These are phyloP conservation scores for Pythium utonaiense DNA, from an alignment of 352 stramenopile species.

Conservation along the genomic window DNA sequence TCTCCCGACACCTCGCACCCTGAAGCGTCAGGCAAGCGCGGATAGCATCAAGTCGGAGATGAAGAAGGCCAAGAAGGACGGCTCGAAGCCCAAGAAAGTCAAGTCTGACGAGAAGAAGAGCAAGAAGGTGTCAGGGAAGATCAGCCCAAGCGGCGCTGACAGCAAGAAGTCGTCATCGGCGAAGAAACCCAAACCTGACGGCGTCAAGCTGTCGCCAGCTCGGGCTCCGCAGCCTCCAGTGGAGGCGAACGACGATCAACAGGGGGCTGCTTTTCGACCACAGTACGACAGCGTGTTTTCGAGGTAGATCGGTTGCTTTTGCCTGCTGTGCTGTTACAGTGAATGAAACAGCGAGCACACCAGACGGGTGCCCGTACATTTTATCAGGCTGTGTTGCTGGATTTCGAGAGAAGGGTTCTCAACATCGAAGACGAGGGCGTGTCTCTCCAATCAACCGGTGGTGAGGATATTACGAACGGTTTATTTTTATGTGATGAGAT, in stretches of 20 bases:
- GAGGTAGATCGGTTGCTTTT: slow-evolving; percentile 22
- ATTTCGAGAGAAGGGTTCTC: too few species aligned
- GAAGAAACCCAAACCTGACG: slow-evolving; percentile 13
- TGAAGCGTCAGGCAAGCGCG: slow-evolving; percentile 13
- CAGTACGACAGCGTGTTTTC: slow-evolving; percentile 71
- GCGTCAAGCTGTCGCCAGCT: slow-evolving; percentile 9
- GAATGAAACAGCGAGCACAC: neutral
- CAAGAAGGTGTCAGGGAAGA: slow-evolving; percentile 33
- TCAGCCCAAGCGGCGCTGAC: slow-evolving; percentile 14
- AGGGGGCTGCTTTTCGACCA: slow-evolving; percentile 33
- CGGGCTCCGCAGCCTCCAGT: neutral
- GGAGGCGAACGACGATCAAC: neutral
- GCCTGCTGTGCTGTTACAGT: neutral
- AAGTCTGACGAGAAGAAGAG: slow-evolving; percentile 30
- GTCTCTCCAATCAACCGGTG: neutral
- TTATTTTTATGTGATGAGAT: neutral
- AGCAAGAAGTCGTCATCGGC: slow-evolving; percentile 10
- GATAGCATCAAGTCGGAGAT: slow-evolving; percentile 24
- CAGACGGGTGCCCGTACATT: neutral
- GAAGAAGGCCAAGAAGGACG: slow-evolving; percentile 47
- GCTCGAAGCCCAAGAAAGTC: slow-evolving; percentile 32
- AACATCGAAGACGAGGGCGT: neutral
- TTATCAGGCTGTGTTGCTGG: neutral
- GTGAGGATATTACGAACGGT: neutral
- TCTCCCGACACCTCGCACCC: slow-evolving; percentile 1